Percentiles rank a stretch among this genome's conserved stretches.
phyloP scores from a whole-genome alignment of 2,329 filamentous ascomycete genomes.

The Gremmenia infestans region DNA sequence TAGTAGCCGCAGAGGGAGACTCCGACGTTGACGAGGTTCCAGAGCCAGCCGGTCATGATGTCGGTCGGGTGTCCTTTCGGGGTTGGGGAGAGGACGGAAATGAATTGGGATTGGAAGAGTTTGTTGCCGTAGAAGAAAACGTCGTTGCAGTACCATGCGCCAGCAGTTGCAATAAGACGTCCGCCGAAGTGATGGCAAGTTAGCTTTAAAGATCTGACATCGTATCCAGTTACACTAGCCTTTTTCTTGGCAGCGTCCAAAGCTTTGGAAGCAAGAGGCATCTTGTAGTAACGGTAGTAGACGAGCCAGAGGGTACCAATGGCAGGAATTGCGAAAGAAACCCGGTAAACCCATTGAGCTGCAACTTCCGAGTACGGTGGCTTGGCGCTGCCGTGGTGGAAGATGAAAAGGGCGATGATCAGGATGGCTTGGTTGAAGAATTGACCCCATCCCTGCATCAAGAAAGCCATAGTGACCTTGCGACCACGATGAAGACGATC shows the following conservation, averaged over 20 bases:
- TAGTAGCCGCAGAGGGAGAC: slow-evolving; percentile 89
- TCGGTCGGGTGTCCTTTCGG: slow-evolving; percentile 25
- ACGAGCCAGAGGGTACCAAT: slow-evolving; percentile 89
- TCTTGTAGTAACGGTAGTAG: slow-evolving; percentile 94
- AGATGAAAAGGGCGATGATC: slow-evolving; percentile 80
- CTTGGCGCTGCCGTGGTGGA: slow-evolving; percentile 58
- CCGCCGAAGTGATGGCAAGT: slow-evolving; percentile 81
- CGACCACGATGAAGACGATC: slow-evolving; percentile 93
- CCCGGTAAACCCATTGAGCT: slow-evolving; percentile 84
- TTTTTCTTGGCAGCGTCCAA: slow-evolving; percentile 80
- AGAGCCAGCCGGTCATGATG: slow-evolving; percentile 83
- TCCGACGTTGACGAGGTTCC: slow-evolving; percentile 86
- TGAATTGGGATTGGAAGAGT: slow-evolving; percentile 91
- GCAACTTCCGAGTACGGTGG: slow-evolving; percentile 73
- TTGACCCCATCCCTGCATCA: slow-evolving; percentile 99
- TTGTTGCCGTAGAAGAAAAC: slow-evolving; percentile 99
- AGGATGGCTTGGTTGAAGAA: slow-evolving; percentile 89
- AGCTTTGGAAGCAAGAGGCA: slow-evolving; percentile 82
- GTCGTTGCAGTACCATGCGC: slow-evolving; percentile 92
- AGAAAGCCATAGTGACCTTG: slow-evolving; percentile 90
- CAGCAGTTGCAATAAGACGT: slow-evolving; percentile 79
- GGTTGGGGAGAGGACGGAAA: slow-evolving; percentile 68
- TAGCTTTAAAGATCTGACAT: slow-evolving; percentile 72
- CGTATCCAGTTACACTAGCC: slow-evolving; percentile 84
- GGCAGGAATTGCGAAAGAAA: slow-evolving; percentile 88